A percentile compares a stretch with the other conserved stretches of the same genome.
Evolutionary conservation across 2,329 filamentous ascomycete species (phyloP).

Genomic region (Phoma sp.): DNA sequence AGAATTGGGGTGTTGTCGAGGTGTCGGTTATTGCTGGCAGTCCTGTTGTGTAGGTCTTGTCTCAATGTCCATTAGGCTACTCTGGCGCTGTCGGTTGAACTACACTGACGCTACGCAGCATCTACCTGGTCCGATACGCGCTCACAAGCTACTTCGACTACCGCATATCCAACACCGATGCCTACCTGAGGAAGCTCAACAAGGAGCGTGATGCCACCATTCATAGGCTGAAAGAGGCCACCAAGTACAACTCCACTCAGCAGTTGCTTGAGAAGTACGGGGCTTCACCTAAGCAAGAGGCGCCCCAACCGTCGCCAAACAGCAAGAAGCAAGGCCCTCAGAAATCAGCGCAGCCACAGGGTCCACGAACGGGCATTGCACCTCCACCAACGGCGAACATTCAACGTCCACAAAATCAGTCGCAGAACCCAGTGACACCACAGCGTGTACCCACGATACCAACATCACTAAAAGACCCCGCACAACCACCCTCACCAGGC

Average conservation of each 20-base stretch:
- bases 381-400: slow-evolving; percentile 74
- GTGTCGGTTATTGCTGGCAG: slow-evolving; percentile 80
- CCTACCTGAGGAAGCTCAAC: slow-evolving; percentile 75
- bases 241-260: slow-evolving; percentile 94
- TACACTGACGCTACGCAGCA: slow-evolving; percentile 64
- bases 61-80: not conserved
- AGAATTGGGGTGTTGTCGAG: slow-evolving; percentile 77
- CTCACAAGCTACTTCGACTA: slow-evolving; percentile 80
- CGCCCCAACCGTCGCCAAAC: slow-evolving; percentile 44
- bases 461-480: slow-evolving; percentile 28
- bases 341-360: slow-evolving; percentile 38
- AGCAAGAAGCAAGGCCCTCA: slow-evolving; percentile 42
- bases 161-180: slow-evolving; percentile 74
- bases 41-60: slow-evolving; percentile 71
- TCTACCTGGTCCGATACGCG: slow-evolving; percentile 74
- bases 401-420: slow-evolving; percentile 46
- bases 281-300: slow-evolving; percentile 57
- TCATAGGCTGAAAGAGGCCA: slow-evolving; percentile 91
- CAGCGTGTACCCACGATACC: slow-evolving; percentile 26
- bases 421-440: slow-evolving; percentile 41
- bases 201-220: slow-evolving; percentile 86
- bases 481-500: slow-evolving; percentile 38
- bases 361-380: slow-evolving; percentile 60
- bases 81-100: too few relatives aligned
- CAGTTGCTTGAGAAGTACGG: slow-evolving; percentile 95